phyloP scores from a whole-genome alignment of 148 eudicot genomes.

The Chenopodium album region DNA sequence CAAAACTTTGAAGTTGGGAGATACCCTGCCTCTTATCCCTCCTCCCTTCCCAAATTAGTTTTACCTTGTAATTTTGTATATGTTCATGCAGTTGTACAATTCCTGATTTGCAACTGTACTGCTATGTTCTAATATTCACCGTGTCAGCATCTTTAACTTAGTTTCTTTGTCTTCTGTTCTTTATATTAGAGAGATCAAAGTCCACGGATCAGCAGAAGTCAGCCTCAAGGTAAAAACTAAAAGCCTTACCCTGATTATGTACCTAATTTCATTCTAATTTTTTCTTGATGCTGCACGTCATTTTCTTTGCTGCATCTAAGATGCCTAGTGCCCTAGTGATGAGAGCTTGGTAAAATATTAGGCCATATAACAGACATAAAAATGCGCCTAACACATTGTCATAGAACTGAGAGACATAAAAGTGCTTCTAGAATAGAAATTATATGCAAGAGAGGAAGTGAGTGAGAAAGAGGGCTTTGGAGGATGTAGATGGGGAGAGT shows the following conservation, averaged over 20 bases:
- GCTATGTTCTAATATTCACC: neutral
- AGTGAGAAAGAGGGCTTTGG: too few species aligned
- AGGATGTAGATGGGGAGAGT: too few species aligned
- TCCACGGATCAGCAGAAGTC: constrained; percentile 43
- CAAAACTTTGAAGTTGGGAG: neutral
- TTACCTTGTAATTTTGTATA: neutral
- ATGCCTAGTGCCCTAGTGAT: neutral
- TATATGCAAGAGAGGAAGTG: too few species aligned
- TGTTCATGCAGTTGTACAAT: neutral
- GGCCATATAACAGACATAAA: neutral
- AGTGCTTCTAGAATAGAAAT: too few species aligned
- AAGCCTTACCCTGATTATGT: neutral
- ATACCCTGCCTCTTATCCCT: neutral
- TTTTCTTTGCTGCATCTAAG: neutral
- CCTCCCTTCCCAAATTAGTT: neutral
- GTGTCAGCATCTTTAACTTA: neutral
- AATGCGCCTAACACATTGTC: too few species aligned
- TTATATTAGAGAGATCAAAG: constrained; percentile 41
- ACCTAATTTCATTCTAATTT: neutral
- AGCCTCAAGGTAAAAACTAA: constrained; percentile 48
- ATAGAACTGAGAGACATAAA: too few species aligned
- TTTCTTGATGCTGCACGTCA: neutral
- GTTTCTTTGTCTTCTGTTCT: neutral
- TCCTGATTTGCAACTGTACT: neutral
- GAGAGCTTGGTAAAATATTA: neutral